These are phyloP conservation scores for Albatrellus ellisii DNA, from an alignment of 768 basidiomycete genomes.

Conservation along the genomic window DNA sequence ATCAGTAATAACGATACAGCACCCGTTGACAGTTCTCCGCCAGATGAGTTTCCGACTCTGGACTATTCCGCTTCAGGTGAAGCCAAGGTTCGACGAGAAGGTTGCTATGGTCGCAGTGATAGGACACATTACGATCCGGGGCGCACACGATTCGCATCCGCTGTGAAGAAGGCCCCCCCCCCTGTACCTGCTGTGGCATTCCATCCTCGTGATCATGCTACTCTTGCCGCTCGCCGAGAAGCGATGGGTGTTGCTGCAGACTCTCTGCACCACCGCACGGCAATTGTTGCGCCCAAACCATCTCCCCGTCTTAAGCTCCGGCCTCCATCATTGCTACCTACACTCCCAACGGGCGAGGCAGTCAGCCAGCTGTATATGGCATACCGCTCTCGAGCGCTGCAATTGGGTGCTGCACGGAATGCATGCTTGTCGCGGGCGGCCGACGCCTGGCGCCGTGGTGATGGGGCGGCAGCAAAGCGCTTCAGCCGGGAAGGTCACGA, in stretches of 20 bases:
- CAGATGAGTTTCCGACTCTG: constrained; percentile 67
- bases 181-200: constrained; percentile 21
- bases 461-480: constrained; percentile 90
- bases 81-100: constrained; percentile 29
- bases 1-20: constrained; percentile 33
- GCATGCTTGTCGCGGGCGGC: constrained; percentile 91
- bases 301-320: constrained; percentile 81
- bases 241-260: constrained; percentile 48
- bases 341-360: constrained; percentile 73
- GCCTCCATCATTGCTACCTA: constrained; percentile 75
- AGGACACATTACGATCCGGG: constrained; percentile 59
- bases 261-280: constrained; percentile 46
- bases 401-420: constrained; percentile 88
- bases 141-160: constrained; percentile 80
- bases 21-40: constrained; percentile 21
- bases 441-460: constrained; percentile 90
- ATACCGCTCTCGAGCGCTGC: constrained; percentile 78
- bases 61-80: constrained; percentile 25
- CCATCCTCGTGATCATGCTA: constrained; percentile 20
- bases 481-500: constrained; percentile 93
- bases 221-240: constrained; percentile 39
- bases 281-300: constrained; percentile 66
- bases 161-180: constrained; percentile 57
- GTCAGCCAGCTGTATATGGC: constrained; percentile 77
- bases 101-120: constrained; percentile 23